Evolutionary conservation across 208 protist genomes (phyloP), one percentile per base, ranked within the genome.

Genomic region (Wallacemonas sp.): DNA sequence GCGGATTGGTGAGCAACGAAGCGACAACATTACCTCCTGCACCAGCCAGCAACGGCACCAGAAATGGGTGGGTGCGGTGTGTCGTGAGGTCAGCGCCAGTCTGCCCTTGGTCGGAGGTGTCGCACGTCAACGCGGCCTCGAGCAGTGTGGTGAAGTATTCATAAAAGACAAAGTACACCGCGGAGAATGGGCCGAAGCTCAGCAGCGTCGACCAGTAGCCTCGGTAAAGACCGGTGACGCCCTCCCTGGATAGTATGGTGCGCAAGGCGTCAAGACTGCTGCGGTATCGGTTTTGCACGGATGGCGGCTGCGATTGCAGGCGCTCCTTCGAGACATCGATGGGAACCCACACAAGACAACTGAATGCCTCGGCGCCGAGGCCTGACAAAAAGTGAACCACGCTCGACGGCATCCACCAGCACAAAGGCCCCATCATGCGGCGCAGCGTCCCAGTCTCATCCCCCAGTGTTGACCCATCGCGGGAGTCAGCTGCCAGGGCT

Each of bases 161-260:
- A 60, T 93, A 96, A 54, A 51, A 87, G 2, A 88, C 78, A 79
- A 97, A 97, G 67, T 96, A 95, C 6, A 91, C 72, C 0, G 90
- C 93, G 0, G 90, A 96, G 60, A 89, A 97, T 1, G 93, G 93
- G 19, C 90, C 93, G 66, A 96, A 97, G 51, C 80, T 91, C 26
- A 72, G 76, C 3, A 97, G 45, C 2, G 93, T 97, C 8, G 90
- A 91, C 15, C 61, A 78, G 68, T 96, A 96, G 24, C 90, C 93
- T 47, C 79, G 83, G 70, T 97, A 97, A 24, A 97, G 54, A 0
- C 92, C 92, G 19, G 66, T 33, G 12, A 95, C 14, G 1, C 85
- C 82, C 38, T 97, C 91, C 31, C 85, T 66, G 2, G 39, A 34
- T 8, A 74, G 15, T 24, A 94, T 83, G 30, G 84, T 90, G 24